Conservation (phyloP, 2,329 filamentous ascomycete genomes). For the Pseudogymnoascus sp. region DNA sequence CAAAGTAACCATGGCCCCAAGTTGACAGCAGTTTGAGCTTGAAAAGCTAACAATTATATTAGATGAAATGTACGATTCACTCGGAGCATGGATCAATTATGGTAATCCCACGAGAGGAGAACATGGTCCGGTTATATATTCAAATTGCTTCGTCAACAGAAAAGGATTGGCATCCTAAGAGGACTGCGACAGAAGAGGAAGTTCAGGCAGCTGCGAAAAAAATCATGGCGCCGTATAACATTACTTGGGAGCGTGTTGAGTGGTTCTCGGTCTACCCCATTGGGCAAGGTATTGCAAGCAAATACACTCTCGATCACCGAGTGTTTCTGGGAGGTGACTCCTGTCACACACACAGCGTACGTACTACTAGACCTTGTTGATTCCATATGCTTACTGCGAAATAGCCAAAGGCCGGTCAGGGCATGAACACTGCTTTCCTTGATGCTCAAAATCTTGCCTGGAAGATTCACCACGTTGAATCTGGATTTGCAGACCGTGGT, state of each 20-base stretch:
- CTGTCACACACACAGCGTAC: conserved; percentile 69
- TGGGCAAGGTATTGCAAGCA: conserved; percentile 63
- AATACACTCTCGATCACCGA: conserved; percentile 57
- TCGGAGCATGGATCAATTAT: conserved; percentile 68
- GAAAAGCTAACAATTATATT: conserved; percentile 39
- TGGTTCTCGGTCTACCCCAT: conserved; percentile 75
- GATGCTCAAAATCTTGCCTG: conserved; percentile 86
- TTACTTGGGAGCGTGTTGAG: conserved; percentile 59
- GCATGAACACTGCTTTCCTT: conserved; percentile 73
- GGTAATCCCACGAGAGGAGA: conserved; percentile 66
- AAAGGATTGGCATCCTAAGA: conserved; percentile 52
- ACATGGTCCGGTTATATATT: conserved; percentile 62
- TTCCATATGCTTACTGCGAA: conserved; percentile 50
- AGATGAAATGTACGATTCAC: conserved; percentile 71
- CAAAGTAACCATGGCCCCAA: conserved; percentile 48
- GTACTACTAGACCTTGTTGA: conserved; percentile 22
- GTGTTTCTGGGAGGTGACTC: conserved; percentile 71
- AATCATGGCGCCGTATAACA: conserved; percentile 58
- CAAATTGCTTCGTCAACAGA: conserved; percentile 57
- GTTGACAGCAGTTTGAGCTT: conserved; percentile 22
- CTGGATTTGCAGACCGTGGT: conserved; percentile 66
- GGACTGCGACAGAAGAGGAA: conserved; percentile 53
- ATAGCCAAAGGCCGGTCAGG: conserved; percentile 68
- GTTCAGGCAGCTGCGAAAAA: conserved; percentile 58
- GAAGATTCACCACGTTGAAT: conserved; percentile 90